Evolutionary conservation across 2,329 filamentous ascomycete species (phyloP), one percentile per base, ranked within the genome.

Genomic region (Paraconiothyrium brasiliense): DNA sequence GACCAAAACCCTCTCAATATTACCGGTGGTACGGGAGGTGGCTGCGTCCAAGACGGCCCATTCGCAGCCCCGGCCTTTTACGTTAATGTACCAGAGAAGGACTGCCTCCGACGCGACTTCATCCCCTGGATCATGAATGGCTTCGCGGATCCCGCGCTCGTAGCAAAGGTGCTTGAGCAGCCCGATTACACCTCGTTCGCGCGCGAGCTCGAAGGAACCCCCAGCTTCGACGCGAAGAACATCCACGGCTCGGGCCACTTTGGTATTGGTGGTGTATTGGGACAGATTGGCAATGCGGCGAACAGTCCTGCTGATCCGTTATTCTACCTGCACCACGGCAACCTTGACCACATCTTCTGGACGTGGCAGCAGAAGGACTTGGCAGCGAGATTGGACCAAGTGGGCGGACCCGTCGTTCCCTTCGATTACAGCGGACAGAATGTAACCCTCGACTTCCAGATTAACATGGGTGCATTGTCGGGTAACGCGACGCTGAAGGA

Each of bases 261-360:
- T 58, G 76, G 74, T 4, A 71, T 78, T 32, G 76, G 76, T 5
- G 78, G 76, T 11, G 72, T 69, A 4, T 50, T 76, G 14, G 75
- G 76, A 1, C 67, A 66, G 44, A 68, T 75, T 39, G 76, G 75
- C 7, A 71, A 78, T 65, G 69, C 74, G n/a, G 68, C 68, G 20
- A 73, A 75, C 22, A 74, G 73, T n/a, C 78, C 78, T 14, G 76
- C 71, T 10, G 62, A 64, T n/a, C 81, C 75, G 22, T 57, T 76
- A 3, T 82, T 77, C 66, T 81, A 71, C 46, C 65, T 81, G 30
- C 79, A 81, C 59, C 76, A 81, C 59, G 68, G 69, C 3, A 77
- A 78, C 54, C 61, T 81, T 2, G 78, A 81, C 60, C 72, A 68
- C 5, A 66, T 79, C 14, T 74, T 74, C 49, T 80, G 73, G 70